phyloP scores from a whole-genome alignment of 768 basidiomycete genomes.

The Hirschioporus abietinus region DNA sequence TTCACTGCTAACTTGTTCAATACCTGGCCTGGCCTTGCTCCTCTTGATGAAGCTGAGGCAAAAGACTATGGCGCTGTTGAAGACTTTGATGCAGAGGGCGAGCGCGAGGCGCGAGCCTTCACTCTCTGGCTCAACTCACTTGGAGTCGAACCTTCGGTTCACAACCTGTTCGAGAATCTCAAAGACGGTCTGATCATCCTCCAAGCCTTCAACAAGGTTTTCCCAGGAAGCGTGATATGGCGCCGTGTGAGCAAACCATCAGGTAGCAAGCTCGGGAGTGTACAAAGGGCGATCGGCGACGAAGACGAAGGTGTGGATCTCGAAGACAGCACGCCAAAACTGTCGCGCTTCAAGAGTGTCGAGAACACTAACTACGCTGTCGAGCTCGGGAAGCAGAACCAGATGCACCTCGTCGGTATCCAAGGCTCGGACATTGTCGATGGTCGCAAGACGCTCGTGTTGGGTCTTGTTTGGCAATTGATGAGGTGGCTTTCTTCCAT shows the following conservation, averaged over 20 bases:
- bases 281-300: constrained; percentile 40
- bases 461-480: constrained; percentile 96
- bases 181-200: constrained; percentile 88
- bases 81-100: constrained; percentile 98
- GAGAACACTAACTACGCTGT: constrained; percentile 98
- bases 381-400: constrained; percentile 87
- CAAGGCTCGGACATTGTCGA: constrained; percentile 98
- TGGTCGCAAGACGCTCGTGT: constrained; percentile 84
- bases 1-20: constrained; percentile 99
- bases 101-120: constrained; percentile 96
- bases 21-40: constrained; percentile 91
- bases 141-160: constrained; percentile 93
- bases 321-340: constrained; percentile 73
- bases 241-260: constrained; percentile 94
- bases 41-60: constrained; percentile 89
- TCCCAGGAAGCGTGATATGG: constrained; percentile 92
- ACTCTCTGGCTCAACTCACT: constrained; percentile 98
- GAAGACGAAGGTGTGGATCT: constrained; percentile 64
- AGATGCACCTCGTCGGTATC: constrained; percentile 94
- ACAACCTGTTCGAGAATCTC: constrained; percentile 94
- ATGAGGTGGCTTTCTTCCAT: constrained; percentile 61
- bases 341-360: constrained; percentile 95
- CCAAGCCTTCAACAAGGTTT: constrained; percentile 94
- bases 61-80: constrained; percentile 87
- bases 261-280: constrained; percentile 43